phyloP scores from a whole-genome alignment of 2,329 filamentous ascomycete genomes.

The Claviceps monticola region DNA sequence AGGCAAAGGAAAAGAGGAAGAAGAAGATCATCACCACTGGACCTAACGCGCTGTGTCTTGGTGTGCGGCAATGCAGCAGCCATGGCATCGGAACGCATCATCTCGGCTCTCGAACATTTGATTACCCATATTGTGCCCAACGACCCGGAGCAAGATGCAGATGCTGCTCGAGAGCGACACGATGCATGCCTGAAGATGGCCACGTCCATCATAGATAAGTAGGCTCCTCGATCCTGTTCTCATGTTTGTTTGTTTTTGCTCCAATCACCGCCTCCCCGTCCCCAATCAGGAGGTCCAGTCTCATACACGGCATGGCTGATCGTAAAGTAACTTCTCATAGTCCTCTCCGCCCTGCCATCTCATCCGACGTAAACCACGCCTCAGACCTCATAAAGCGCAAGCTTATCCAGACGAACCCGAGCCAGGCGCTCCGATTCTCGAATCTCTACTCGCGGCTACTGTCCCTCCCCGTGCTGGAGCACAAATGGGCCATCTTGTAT shows the following conservation, averaged over 20 bases:
- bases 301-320: not conserved
- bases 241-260: too few relatives aligned
- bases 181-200: conserved; percentile 43
- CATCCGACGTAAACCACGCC: conserved; percentile 75
- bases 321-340: conserved; percentile 14
- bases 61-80: conserved; percentile 33
- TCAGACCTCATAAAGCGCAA: conserved; percentile 85
- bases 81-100: conserved; percentile 55
- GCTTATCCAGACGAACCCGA: conserved; percentile 64
- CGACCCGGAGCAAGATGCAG: conserved; percentile 51
- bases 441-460: conserved; percentile 83
- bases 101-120: conserved; percentile 65
- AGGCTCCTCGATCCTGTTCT: not conserved
- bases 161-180: conserved; percentile 53
- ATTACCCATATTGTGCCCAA: conserved; percentile 60
- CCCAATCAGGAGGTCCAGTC: not conserved
- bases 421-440: conserved; percentile 70
- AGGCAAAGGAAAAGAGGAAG: not conserved
- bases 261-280: not conserved
- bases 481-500: conserved; percentile 95
- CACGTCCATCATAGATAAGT: conserved; percentile 39
- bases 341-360: conserved; percentile 38
- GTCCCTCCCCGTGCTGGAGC: conserved; percentile 79
- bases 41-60: conserved; percentile 10
- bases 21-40: not conserved